Evolutionary conservation across 805 yeast species (phyloP).

Genomic region (Saccharomyces mikatae): DNA sequence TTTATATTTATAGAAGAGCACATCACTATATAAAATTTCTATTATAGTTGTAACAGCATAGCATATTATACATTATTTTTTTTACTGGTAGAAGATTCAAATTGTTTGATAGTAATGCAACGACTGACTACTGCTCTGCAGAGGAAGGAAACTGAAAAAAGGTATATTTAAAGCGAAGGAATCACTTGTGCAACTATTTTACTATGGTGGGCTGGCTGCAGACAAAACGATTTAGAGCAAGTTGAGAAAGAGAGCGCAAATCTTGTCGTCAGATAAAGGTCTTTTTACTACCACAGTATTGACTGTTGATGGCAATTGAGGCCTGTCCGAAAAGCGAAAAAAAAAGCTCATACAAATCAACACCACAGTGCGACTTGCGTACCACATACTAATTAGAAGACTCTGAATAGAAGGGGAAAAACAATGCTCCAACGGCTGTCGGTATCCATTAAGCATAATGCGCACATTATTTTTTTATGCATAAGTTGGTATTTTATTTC

Average conservation of each 20-base stretch:
- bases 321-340: neutral
- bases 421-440: neutral
- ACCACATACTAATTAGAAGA: neutral
- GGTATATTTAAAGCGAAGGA: neutral
- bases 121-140: neutral
- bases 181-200: neutral
- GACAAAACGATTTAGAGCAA: neutral
- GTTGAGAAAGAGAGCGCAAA: neutral
- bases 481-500: slow-evolving; percentile 55
- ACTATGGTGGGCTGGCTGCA: neutral
- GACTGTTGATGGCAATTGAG: neutral
- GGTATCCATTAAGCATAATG: slow-evolving; percentile 1
- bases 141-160: neutral
- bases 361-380: neutral
- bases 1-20: neutral
- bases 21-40: neutral
- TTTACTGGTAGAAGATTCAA: neutral
- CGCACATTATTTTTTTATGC: slow-evolving; percentile 37
- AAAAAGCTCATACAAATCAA: neutral
- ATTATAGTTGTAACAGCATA: neutral
- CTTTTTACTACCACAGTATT: neutral
- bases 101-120: neutral
- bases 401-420: neutral
- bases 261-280: too few species aligned
- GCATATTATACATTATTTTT: neutral